Percentiles rank a stretch among this genome's conserved stretches.
These are phyloP conservation scores for Laburnicola sp. DNA, from an alignment of 2,329 filamentous ascomycete species.

Conservation along the genomic window DNA sequence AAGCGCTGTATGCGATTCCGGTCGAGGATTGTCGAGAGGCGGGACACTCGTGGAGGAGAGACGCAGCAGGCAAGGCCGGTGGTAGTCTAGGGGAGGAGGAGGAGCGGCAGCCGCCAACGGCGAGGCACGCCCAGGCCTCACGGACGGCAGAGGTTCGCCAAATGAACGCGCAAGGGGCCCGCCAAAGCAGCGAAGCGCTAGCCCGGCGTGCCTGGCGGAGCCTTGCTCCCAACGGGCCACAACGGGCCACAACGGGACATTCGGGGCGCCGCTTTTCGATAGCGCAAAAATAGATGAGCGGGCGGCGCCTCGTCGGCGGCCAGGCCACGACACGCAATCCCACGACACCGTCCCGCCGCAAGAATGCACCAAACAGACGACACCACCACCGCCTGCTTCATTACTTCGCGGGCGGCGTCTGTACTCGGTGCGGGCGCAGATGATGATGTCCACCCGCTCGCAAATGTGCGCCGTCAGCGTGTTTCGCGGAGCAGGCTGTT, in stretches of 20 bases:
- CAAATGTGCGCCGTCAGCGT: not conserved
- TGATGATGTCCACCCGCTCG: slow-evolving; percentile 7
- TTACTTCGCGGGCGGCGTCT: not conserved
- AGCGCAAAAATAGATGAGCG: slow-evolving; percentile 28
- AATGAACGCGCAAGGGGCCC: slow-evolving; percentile 19
- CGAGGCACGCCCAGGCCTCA: slow-evolving; percentile 23
- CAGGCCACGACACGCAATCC: not conserved
- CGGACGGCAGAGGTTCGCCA: slow-evolving; percentile 17
- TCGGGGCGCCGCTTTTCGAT: slow-evolving; percentile 25
- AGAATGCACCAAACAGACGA: too few relatives aligned
- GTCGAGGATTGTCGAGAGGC: slow-evolving; percentile 41
- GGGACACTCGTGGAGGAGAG: slow-evolving; percentile 20
- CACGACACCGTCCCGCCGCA: too few relatives aligned
- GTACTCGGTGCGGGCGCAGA: slow-evolving; percentile 8
- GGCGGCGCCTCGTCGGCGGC: slow-evolving; percentile 3
- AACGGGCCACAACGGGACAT: slow-evolving; percentile 17
- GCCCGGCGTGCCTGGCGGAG: slow-evolving; percentile 25
- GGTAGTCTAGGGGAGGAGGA: slow-evolving; percentile 24
- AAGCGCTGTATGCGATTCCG: slow-evolving; percentile 34
- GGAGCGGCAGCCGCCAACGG: slow-evolving; percentile 15
- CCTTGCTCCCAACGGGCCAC: slow-evolving; percentile 19
- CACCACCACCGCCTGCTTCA: not conserved
- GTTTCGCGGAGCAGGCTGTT: slow-evolving; percentile 13
- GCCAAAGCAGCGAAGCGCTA: slow-evolving; percentile 20
- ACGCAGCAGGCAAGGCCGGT: slow-evolving; percentile 22